Evolutionary conservation across 2,329 filamentous ascomycete genomes (phyloP).

Genomic region (Neofusicoccum laricinum): DNA sequence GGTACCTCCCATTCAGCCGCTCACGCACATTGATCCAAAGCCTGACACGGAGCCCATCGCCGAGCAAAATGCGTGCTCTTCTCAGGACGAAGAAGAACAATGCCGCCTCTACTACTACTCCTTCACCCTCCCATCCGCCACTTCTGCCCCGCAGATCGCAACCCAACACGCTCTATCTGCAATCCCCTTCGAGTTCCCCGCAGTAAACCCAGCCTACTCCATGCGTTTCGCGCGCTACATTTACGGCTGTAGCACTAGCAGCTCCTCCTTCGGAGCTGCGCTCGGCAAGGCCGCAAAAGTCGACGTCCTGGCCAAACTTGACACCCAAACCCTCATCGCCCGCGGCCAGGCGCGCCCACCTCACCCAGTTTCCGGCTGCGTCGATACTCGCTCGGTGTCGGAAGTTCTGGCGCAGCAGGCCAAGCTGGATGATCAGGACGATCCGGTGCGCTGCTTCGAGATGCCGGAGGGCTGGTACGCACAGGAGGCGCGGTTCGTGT

Average conservation of each 20-base stretch:
- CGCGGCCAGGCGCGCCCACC: constrained; percentile 49
- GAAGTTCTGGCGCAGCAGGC: constrained; percentile 49
- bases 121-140: constrained; percentile 48
- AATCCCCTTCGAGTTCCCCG: constrained; percentile 68
- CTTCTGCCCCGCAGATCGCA: constrained; percentile 60
- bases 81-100: constrained; percentile 56
- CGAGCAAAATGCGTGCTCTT: background rate
- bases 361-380: constrained; percentile 56
- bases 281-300: constrained; percentile 66
- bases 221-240: constrained; percentile 61
- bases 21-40: background rate
- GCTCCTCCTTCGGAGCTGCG: constrained; percentile 56
- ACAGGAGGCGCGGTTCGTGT: constrained; percentile 66
- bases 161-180: constrained; percentile 64
- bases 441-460: constrained; percentile 61
- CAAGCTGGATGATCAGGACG: constrained; percentile 32
- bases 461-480: constrained; percentile 62
- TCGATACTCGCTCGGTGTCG: constrained; percentile 56
- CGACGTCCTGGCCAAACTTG: constrained; percentile 62
- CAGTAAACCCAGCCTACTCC: constrained; percentile 51
- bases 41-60: background rate
- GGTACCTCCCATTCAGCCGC: background rate
- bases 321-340: constrained; percentile 53
- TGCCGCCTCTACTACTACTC: constrained; percentile 69
- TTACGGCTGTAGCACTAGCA: constrained; percentile 64